Base-by-base conservation (phyloP, 495 filamentous ascomycete species). In the Cenococcum geophilum region DNA sequence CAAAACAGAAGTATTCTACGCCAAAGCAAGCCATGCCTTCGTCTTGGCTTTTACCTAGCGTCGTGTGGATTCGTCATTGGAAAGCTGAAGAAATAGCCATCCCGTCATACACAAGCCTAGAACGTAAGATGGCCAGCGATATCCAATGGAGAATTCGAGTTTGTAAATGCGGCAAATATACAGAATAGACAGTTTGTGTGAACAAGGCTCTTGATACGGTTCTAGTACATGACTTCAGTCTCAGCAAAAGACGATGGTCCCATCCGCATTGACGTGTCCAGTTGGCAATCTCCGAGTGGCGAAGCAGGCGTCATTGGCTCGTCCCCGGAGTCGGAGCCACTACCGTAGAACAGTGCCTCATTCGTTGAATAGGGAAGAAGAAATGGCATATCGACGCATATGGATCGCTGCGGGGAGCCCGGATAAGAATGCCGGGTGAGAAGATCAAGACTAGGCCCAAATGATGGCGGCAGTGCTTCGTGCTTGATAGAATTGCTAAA, bases 241-340 rank as follows among this genome's bases (percentile, higher is more conserved):
- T 22, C 35, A 16, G 56, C 12, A 52, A 12, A 20, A 11, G 16
- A 23, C 27, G 45, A 27, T 21, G 57, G 49, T 8, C n/a, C 27
- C 49, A 35, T n/a, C 35, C 4, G 57, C 23, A 52, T 37, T 16
- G 57, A 48, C 47, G 45, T 11, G 34, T 49, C 47, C 16, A 50
- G 27, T 27, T 6, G n/a, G 6, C 56, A 27, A 27, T 52, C 14
- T 20, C 23, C 47, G 27, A 42, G 48, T 27, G 36, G 37, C 32
- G 51, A 65, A n/a, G 32, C 18, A 37, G 63, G 63, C 20, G 63
- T 65, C 20, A 54, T 55, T n/a, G 63, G 63, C 37, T 65, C 63
- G 23, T 57, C 53, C 10, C 40, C 58, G 11, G 58, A 52, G n/a
- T 60, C 58, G 1, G 63, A 51, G 18, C 58, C 53, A 18, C 53